Conservation (phyloP, 2,329 filamentous ascomycete genomes). For the Claviceps maximensis region DNA sequence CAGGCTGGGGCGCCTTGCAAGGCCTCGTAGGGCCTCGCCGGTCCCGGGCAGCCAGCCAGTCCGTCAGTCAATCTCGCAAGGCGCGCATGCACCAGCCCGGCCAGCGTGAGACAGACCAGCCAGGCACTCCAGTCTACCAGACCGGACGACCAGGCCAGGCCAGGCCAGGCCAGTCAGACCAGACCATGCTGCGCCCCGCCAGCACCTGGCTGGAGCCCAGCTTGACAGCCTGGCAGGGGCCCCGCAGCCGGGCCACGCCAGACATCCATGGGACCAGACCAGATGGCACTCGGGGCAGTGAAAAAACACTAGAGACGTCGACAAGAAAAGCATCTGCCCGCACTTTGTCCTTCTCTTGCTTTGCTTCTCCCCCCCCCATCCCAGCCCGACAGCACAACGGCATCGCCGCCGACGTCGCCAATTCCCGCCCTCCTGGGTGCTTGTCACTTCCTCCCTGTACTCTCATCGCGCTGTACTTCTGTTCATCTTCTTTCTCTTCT, state of each 20-base stretch:
- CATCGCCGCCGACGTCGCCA: slow-evolving; percentile 15
- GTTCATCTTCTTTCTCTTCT: slow-evolving; percentile 2
- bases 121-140: background rate
- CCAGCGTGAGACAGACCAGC: too few species aligned
- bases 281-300: slow-evolving; percentile 4
- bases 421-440: slow-evolving; percentile 11
- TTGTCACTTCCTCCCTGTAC: slow-evolving; percentile 6
- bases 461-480: slow-evolving; percentile 6
- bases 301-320: slow-evolving; percentile 13
- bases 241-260: too few species aligned
- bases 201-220: too few species aligned
- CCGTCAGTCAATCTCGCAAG: too few species aligned
- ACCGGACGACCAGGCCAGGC: background rate
- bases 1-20: background rate
- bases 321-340: slow-evolving; percentile 12
- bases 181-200: too few species aligned
- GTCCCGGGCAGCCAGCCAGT: too few species aligned
- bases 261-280: background rate
- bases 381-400: slow-evolving; percentile 16
- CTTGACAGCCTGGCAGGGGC: background rate
- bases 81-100: background rate
- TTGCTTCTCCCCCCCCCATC: slow-evolving; percentile 13
- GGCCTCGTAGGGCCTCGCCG: background rate
- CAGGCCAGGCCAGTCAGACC: too few species aligned
- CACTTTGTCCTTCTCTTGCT: slow-evolving; percentile 11